These are phyloP conservation scores for Fagopyrum homotropicum DNA, from an alignment of 148 eudicot genomes.

Conservation along the genomic window DNA sequence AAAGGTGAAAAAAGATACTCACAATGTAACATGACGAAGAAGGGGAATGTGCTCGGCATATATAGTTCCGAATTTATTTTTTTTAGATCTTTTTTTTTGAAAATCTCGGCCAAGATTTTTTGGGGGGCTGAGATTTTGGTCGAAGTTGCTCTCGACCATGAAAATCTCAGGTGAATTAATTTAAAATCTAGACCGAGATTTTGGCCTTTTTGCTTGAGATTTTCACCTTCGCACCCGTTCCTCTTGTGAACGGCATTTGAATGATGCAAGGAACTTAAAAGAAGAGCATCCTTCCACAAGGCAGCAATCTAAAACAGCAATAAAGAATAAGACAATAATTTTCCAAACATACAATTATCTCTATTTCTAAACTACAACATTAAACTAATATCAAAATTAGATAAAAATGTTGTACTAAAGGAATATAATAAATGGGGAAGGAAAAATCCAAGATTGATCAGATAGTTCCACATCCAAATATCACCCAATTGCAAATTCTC, in stretches of 20 bases:
- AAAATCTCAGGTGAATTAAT: too few species aligned
- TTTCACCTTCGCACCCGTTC: too few species aligned
- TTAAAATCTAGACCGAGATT: too few species aligned
- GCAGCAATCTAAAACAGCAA: slow-evolving; percentile 61
- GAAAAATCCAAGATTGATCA: background rate
- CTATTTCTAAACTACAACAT: background rate
- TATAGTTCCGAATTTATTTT: too few species aligned
- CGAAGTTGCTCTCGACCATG: too few species aligned
- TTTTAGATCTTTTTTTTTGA: too few species aligned
- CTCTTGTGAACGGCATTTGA: slow-evolving; percentile 62
- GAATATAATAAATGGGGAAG: background rate
- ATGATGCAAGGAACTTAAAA: slow-evolving; percentile 87
- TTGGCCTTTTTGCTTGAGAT: too few species aligned
- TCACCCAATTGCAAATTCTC: background rate
- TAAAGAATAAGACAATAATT: slow-evolving; percentile 11
- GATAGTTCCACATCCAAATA: background rate
- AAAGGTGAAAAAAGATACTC: too few species aligned
- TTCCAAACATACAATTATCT: background rate
- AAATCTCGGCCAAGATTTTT: too few species aligned
- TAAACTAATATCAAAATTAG: background rate
- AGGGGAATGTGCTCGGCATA: too few species aligned
- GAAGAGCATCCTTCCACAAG: slow-evolving; percentile 96
- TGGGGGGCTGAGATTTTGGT: too few species aligned
- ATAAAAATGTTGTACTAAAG: background rate
- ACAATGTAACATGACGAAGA: too few species aligned